Percentiles rank a stretch among this genome's conserved stretches.
Conservation (phyloP, 768 basidiomycete genomes). For the Podaxis pistillaris region DNA sequence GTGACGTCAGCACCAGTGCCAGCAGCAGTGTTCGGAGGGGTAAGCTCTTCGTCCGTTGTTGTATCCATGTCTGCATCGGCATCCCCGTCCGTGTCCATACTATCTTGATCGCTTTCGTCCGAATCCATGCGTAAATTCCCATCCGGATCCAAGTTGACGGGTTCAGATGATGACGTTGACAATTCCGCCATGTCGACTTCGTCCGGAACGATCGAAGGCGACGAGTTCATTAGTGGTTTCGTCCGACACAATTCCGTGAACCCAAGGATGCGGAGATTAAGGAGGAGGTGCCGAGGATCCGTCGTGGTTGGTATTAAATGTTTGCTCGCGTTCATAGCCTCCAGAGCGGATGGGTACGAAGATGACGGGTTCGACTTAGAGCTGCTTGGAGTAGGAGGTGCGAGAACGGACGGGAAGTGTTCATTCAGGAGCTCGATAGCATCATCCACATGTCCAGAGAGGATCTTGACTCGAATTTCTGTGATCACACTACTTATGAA, state of each 20-base stretch:
- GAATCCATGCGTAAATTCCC: background rate
- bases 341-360: slow-evolving; percentile 20
- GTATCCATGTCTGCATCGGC: slow-evolving; percentile 1
- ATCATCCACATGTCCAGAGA: slow-evolving; percentile 73
- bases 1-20: background rate
- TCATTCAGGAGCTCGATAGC: slow-evolving; percentile 64
- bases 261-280: slow-evolving; percentile 84
- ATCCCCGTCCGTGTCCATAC: slow-evolving; percentile 5
- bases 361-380: background rate
- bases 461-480: slow-evolving; percentile 73
- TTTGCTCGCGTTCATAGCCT: slow-evolving; percentile 32
- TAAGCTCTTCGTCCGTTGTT: background rate
- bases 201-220: slow-evolving; percentile 4
- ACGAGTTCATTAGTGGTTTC: slow-evolving; percentile 45
- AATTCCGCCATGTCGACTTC: slow-evolving; percentile 11
- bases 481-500: background rate
- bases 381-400: background rate
- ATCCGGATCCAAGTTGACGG: background rate
- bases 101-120: background rate
- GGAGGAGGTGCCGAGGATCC: slow-evolving; percentile 68
- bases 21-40: background rate
- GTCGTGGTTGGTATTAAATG: slow-evolving; percentile 63
- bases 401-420: slow-evolving; percentile 75
- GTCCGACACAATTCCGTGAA: slow-evolving; percentile 88
- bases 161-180: background rate